Conservation (phyloP, 2,329 filamentous ascomycete species). For the Blastomyces parvus region DNA sequence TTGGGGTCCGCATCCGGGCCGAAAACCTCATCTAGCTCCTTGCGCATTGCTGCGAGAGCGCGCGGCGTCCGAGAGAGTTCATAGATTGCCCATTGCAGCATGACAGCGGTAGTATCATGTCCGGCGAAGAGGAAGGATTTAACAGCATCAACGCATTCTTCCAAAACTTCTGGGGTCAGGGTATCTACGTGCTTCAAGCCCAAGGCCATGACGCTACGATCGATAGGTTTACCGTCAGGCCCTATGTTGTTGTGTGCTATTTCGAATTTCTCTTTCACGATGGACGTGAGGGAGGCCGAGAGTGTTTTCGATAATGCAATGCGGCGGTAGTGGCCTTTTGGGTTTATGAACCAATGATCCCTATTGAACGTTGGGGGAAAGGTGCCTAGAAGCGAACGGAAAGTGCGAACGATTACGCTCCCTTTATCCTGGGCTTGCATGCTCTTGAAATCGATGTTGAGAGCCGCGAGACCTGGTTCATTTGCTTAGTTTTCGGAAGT, state of each 20-base stretch:
- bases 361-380: not conserved
- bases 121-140: not conserved
- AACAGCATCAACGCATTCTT: not conserved
- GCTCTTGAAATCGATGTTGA: constrained; percentile 3
- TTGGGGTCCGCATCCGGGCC: constrained; percentile 33
- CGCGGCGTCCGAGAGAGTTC: not conserved
- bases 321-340: not conserved
- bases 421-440: not conserved
- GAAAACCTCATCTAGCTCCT: constrained; percentile 47
- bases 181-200: not conserved
- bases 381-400: not conserved
- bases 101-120: not conserved
- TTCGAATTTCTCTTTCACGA: not conserved
- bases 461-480: not conserved
- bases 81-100: not conserved
- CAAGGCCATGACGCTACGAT: not conserved
- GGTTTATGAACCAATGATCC: not conserved
- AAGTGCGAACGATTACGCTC: not conserved
- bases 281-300: not conserved
- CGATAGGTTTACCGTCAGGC: not conserved
- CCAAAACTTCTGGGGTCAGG: not conserved
- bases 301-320: not conserved
- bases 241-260: not conserved
- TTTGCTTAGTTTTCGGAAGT: not conserved
- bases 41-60: constrained; percentile 21